These are phyloP conservation scores for Claviceps paspali DNA, from an alignment of 2,329 filamentous ascomycete species.

Conservation along the genomic window DNA sequence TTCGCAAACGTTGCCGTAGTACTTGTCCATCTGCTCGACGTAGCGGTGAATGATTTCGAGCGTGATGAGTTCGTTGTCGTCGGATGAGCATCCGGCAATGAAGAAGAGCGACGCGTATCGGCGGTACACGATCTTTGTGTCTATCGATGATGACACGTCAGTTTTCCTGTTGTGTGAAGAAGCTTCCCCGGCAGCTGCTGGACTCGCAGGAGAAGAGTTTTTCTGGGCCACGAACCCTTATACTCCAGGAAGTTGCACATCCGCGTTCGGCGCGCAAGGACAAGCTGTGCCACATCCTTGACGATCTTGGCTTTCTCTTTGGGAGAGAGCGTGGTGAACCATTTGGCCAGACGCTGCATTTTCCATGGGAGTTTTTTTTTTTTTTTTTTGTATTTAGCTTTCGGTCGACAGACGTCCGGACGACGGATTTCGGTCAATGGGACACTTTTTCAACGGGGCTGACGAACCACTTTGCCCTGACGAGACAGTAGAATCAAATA, in stretches of 20 bases:
- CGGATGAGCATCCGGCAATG: slow-evolving; percentile 92
- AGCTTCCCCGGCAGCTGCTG: too few relatives aligned
- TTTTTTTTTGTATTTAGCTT: too few relatives aligned
- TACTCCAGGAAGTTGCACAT: slow-evolving; percentile 99
- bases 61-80: slow-evolving; percentile 94
- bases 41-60: slow-evolving; percentile 98
- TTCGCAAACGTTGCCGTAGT: slow-evolving; percentile 99
- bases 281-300: slow-evolving; percentile 97
- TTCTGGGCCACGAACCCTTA: slow-evolving; percentile 50
- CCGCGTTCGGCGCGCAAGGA: slow-evolving; percentile 84
- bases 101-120: slow-evolving; percentile 98
- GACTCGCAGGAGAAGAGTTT: not conserved
- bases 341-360: slow-evolving; percentile 83
- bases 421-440: too few relatives aligned
- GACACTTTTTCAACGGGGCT: too few relatives aligned
- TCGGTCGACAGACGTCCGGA: too few relatives aligned
- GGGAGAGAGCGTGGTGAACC: slow-evolving; percentile 95
- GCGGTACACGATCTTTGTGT: slow-evolving; percentile 97
- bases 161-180: too few relatives aligned
- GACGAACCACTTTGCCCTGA: slow-evolving; percentile 97
- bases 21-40: slow-evolving; percentile 99
- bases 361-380: too few relatives aligned
- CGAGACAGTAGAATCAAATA: slow-evolving; percentile 95
- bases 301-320: slow-evolving; percentile 99
- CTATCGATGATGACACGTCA: slow-evolving; percentile 29